These are phyloP conservation scores for Leccinellum luteum DNA, from an alignment of 768 basidiomycete genomes.

Conservation along the genomic window DNA sequence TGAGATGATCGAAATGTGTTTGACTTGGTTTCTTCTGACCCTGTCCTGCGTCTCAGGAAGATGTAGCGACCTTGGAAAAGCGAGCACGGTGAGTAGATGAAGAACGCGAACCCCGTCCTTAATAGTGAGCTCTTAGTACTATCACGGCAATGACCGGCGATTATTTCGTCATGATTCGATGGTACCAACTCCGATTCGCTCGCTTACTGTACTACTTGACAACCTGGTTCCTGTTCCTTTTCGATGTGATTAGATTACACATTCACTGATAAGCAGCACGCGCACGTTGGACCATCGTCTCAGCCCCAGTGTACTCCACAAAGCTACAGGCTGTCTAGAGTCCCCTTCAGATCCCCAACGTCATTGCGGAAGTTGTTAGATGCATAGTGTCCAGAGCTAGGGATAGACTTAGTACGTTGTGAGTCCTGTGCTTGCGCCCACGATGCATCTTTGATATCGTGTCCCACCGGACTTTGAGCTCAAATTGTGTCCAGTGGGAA, in stretches of 20 bases:
- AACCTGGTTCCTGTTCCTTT: too few relatives aligned
- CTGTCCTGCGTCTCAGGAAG: conserved; percentile 10
- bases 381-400: neutral
- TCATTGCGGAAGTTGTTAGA: neutral
- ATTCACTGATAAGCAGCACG: neutral
- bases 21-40: neutral
- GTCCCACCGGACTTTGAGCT: too few relatives aligned
- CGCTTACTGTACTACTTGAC: too few relatives aligned
- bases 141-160: neutral
- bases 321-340: too few relatives aligned
- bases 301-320: too few relatives aligned
- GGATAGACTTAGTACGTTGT: neutral
- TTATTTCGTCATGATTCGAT: neutral
- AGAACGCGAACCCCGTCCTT: neutral
- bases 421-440: neutral
- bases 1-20: neutral
- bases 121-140: too few relatives aligned
- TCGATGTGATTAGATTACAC: neutral
- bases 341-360: neutral
- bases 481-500: too few relatives aligned
- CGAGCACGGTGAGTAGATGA: neutral
- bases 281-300: too few relatives aligned
- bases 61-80: neutral
- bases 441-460: too few relatives aligned
- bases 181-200: neutral